These are phyloP conservation scores for Moniliella sp. DNA, from an alignment of 1,284 basidiomycete genomes.

Conservation along the genomic window DNA sequence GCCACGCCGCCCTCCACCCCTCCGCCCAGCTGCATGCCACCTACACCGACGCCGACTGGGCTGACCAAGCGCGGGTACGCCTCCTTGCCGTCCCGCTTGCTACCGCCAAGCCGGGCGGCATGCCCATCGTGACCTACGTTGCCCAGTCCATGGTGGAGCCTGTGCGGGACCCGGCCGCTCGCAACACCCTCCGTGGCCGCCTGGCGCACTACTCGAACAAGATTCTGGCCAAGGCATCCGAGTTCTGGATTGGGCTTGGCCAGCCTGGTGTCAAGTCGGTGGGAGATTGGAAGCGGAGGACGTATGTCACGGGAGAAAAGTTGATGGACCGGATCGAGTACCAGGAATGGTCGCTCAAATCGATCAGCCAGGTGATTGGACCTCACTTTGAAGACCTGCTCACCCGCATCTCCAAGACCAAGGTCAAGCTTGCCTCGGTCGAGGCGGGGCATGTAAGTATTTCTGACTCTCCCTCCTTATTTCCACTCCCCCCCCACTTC, in stretches of 20 bases:
- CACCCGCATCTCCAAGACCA: background rate
- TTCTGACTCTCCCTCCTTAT: background rate
- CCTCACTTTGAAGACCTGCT: conserved; percentile 3
- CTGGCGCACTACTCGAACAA: too few species aligned
- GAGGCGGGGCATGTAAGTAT: background rate
- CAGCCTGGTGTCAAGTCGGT: conserved; percentile 13
- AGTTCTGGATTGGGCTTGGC: conserved; percentile 24
- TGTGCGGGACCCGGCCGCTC: too few species aligned
- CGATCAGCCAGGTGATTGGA: conserved; percentile 19
- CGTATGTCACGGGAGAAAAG: conserved; percentile 18
- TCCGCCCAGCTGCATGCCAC: too few species aligned
- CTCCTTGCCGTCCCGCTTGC: conserved; percentile 23
- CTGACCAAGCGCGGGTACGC: too few species aligned
- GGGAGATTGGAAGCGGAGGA: conserved; percentile 24
- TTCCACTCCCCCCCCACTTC: background rate
- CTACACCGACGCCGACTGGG: too few species aligned
- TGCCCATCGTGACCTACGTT: conserved; percentile 19
- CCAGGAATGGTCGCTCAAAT: conserved; percentile 31
- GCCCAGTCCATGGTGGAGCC: too few species aligned
- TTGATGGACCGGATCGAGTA: conserved; percentile 32
- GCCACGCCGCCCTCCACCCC: too few species aligned
- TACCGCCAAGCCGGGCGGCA: conserved; percentile 8
- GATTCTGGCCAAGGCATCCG: conserved; percentile 15
- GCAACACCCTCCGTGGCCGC: conserved; percentile 8
- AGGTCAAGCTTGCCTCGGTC: too few species aligned